Base-by-base conservation (phyloP, 306 rosid genomes). In the Trifolium subterraneum region DNA sequence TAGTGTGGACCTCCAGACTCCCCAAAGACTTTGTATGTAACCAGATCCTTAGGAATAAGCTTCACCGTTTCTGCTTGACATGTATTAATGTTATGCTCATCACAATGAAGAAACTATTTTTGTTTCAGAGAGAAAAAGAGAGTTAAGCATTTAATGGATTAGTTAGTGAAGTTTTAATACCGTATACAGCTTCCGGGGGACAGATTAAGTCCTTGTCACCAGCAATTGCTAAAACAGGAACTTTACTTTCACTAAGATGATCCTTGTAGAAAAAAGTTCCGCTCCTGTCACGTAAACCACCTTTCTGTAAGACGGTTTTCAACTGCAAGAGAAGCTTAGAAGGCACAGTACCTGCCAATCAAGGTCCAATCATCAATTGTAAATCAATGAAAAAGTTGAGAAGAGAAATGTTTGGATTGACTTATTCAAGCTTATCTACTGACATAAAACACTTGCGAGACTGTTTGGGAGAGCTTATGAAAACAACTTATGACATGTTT, bases 161-260 rank as follows among this genome's bases (percentile, higher is more conserved):
- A 23, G 41, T 7, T 70, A 36, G 61, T 78, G 60, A 36, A 79
- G 68, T 70, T 78, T 20, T 70, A 72, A 41, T 88, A 93, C 98
- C 98, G 3, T 91, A 88, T 62, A 91, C 92, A 47, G 98, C 98
- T 81, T 93, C 98, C 13, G 96, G 94, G 42, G 98, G 96, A 75
- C 98, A 93, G 55, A 91, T 84, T 35, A 80, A 78, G 84, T 93
- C 98, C 48, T 78, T 87, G 76, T 93, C 98, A 78, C 98, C 98
- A 0, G 94, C 98, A 59, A 93, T 71, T 7, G 96, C 96, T 51
- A 93, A 81, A 38, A 93, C 67, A 38, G 97, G 98, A 65, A 93
- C 85, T 44, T 81, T 83, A 84, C 80, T 87, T 83, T 86, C 81
- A 79, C 27, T 48, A 35, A 93, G 78, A 84, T 93, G 87, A 31